Evolutionary conservation across 257 asterid species (phyloP), one percentile per base, ranked within the genome.

Genomic region (Prunella vulgaris): DNA sequence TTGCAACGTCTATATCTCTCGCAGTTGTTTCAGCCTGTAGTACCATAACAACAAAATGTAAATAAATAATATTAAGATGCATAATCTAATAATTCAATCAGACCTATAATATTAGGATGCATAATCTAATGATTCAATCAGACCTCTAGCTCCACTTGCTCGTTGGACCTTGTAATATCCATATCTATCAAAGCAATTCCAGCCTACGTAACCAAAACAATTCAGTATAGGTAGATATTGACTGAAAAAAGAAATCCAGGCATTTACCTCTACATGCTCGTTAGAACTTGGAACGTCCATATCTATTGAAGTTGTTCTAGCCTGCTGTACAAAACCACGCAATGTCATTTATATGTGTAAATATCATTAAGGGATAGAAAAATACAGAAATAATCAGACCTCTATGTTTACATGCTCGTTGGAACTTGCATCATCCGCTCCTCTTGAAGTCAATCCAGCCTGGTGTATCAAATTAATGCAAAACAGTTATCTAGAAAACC

Each of bases 361-460:
- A 63, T 14, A 67, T 66, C 57, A 52, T 64, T 8, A 15, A 71
- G 30, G 25, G 8, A 35, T 35, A 35, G 10, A 35, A 35, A 35
- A 35, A 7, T 60, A 7, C 40, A 60, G 66, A 60, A 17, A 18
- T 37, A 78, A 62, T 35, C 75, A 20, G 38, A 82, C 90, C 86
- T 78, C 79, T 35, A 66, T 21, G 58, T 72, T 85, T 35, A 20
- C 66, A 75, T 64, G 68, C 65, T 69, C 56, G 5, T 56, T 35
- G 44, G 74, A 56, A 72, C 56, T 66, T 57, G 74, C 63, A 63
- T 59, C 54, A 64, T 40, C 79, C 59, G 27, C 49, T 53, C 66
- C 82, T 64, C 78, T 71, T 10, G 21, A 53, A 68, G 79, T 30
- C 49, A 68, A 56, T 71, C 78, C 84, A 51, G 75, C 73, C 87